Base-by-base conservation (phyloP, 257 asterid genomes). In the Petunia secreta region DNA sequence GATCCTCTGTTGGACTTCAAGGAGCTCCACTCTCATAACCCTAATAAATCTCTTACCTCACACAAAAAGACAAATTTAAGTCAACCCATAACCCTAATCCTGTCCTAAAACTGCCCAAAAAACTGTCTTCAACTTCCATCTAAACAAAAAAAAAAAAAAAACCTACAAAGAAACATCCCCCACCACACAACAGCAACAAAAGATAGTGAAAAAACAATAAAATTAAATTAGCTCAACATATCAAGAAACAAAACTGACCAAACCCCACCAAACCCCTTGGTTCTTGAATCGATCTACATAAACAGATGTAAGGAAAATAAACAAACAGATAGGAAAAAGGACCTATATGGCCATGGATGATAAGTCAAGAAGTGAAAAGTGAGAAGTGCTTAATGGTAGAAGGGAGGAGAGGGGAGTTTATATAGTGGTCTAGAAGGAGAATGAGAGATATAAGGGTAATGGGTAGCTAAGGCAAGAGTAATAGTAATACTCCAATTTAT, bases 1-100 rank as follows among this genome's bases (percentile, higher is more conserved):
- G 86, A 85, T 88, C 98, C 92, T 89, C 91, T 80, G 63, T 94
- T 94, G 97, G 93, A 92, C 95, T 89, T 91, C 91, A 91, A 91
- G 97, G 94, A 94, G 98, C 97, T 94, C 98, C 87, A 90, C 97
- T 65, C 91, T 5, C 77, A 54, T 38, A 54, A 86, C 88, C 88
- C 87, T 80, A 84, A 83, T 54, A 75, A 44, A 63, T 40, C 44
- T 43, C 80, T 63, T 59, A 9, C 57, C 39, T 10, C 64, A 8
- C 14, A 82, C 15, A 4, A 43, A 14, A 40, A 11, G 11, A 38
- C 25, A 40, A 41, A 36, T 57, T n/a, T 43, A 75, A 59, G 71
- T 10, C 67, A 75, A 74, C 78, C 46, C 6, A 36, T 3, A 55
- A 55, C 67, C 68, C 66, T 34, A 71, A 71, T 71, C 62, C 7